phyloP scores from a whole-genome alignment of 139 green algal genomes.

The Closterium sp. region DNA sequence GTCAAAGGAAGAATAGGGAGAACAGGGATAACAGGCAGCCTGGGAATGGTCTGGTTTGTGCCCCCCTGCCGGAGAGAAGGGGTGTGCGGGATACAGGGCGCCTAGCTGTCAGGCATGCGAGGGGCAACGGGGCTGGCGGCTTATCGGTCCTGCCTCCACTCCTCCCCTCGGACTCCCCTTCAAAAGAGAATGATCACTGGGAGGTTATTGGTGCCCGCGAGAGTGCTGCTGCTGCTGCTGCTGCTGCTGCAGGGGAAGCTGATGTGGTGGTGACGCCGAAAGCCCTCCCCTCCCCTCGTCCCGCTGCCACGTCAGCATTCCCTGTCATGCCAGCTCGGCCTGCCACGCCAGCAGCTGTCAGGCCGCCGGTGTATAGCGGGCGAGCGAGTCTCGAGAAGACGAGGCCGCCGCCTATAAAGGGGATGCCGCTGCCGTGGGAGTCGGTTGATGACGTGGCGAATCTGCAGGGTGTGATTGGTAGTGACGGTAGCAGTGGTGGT shows the following conservation, averaged over 20 bases:
- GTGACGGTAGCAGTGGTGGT: background rate
- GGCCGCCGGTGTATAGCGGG: background rate
- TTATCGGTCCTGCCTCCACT: background rate
- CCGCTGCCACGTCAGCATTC: background rate
- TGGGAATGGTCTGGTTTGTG: background rate
- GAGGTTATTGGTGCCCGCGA: background rate
- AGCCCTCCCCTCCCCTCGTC: background rate
- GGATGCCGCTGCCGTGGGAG: background rate
- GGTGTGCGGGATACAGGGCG: background rate
- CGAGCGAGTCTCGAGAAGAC: background rate
- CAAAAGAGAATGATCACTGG: background rate
- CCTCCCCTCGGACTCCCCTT: background rate
- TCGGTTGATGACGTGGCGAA: background rate
- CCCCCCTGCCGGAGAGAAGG: background rate
- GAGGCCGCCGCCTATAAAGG: background rate
- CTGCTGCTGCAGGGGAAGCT: background rate
- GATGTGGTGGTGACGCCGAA: background rate
- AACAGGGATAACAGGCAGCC: background rate
- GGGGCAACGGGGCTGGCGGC: background rate
- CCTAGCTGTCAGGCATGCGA: background rate
- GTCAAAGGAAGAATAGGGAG: background rate
- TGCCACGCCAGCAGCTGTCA: background rate
- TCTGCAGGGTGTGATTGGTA: background rate
- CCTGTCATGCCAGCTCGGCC: background rate
- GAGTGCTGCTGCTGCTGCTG: no score